phyloP scores from a whole-genome alignment of 176 grass and related monocot genomes.

The Rhynchospora breviuscula region DNA sequence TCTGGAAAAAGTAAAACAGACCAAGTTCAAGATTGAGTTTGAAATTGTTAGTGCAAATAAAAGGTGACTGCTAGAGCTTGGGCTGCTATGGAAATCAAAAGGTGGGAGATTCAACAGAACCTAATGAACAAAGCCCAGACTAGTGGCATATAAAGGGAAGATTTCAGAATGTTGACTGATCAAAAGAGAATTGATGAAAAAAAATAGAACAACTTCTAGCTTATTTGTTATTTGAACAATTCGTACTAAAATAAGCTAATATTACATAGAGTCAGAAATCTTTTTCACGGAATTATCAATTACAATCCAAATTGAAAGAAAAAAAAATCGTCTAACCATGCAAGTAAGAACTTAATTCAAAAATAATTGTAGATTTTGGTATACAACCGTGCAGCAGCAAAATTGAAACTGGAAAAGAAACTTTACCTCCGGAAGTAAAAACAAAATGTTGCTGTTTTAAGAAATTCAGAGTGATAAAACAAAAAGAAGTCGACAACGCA shows the following conservation, averaged over 20 bases:
- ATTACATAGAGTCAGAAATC: background rate
- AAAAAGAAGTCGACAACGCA: background rate
- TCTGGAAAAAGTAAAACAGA: background rate
- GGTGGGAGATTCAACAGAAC: background rate
- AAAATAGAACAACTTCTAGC: background rate
- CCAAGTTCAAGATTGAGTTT: slow-evolving; percentile 1
- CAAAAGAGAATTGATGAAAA: slow-evolving; percentile 10
- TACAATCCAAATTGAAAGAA: background rate
- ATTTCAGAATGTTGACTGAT: slow-evolving; percentile 15
- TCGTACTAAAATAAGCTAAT: background rate
- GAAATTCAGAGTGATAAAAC: background rate
- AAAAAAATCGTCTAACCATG: background rate
- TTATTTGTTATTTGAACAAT: background rate
- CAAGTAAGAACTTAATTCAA: background rate
- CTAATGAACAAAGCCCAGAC: background rate
- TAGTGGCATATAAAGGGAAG: background rate
- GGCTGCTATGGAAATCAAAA: background rate
- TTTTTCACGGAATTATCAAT: background rate
- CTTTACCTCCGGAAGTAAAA: background rate
- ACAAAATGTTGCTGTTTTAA: background rate
- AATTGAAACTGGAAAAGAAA: background rate
- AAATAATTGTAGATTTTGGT: background rate
- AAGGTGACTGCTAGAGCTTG: background rate
- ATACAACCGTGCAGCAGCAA: background rate
- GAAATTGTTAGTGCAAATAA: background rate